A percentile compares a stretch with the other conserved stretches of the same genome.
These are phyloP conservation scores for Hanseniaspora thailandica DNA, from an alignment of 805 yeast genomes.

Conservation along the genomic window DNA sequence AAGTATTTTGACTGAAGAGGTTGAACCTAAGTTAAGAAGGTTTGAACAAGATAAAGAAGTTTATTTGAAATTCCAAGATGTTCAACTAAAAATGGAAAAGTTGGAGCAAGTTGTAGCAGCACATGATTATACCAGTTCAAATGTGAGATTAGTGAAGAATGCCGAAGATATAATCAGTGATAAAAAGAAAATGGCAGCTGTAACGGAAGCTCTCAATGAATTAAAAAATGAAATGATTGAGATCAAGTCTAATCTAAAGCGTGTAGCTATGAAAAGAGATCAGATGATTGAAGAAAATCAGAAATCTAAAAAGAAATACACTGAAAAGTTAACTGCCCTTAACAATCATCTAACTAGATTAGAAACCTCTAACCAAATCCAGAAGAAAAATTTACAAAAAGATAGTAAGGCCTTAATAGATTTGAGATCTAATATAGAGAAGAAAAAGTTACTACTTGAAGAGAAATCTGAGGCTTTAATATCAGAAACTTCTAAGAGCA, in stretches of 20 bases:
- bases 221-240: constrained; percentile 46
- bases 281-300: constrained; percentile 46
- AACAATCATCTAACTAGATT: constrained; percentile 58
- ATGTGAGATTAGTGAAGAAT: constrained; percentile 17
- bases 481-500: constrained; percentile 38
- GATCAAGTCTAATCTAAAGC: constrained; percentile 44
- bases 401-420: constrained; percentile 33
- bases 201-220: constrained; percentile 34
- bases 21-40: constrained; percentile 80
- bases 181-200: constrained; percentile 33
- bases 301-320: constrained; percentile 48
- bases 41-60: constrained; percentile 69
- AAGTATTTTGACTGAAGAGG: constrained; percentile 65
- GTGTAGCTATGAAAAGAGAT: constrained; percentile 42
- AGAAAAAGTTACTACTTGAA: constrained; percentile 28
- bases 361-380: constrained; percentile 50
- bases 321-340: constrained; percentile 42
- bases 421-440: constrained; percentile 28
- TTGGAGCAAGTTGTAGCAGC: constrained; percentile 64
- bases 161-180: constrained; percentile 36
- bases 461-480: constrained; percentile 29
- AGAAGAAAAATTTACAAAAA: constrained; percentile 45
- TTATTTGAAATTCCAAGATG: constrained; percentile 75
- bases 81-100: constrained; percentile 69
- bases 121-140: constrained; percentile 46